Conservation (phyloP, 2,329 filamentous ascomycete genomes). For the Cladophialophora bantiana region DNA sequence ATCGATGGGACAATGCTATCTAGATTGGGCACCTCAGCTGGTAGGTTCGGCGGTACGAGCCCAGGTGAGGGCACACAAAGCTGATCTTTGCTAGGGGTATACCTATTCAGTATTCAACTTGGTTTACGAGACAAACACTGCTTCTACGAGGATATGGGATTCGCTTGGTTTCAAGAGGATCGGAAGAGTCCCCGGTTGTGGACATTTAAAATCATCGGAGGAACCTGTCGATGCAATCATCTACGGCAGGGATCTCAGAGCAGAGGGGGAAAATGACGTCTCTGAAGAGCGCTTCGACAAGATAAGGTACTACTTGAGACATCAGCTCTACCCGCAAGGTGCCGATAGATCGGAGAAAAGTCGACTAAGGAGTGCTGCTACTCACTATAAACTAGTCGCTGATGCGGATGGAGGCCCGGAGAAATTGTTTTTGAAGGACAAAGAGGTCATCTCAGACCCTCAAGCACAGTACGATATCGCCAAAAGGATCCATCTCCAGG, state of each 20-base stretch:
- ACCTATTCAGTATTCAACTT: constrained; percentile 93
- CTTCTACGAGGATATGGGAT: constrained; percentile 90
- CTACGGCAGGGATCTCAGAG: constrained; percentile 69
- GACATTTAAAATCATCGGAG: constrained; percentile 72
- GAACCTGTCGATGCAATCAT: constrained; percentile 78
- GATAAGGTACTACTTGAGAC: constrained; percentile 96
- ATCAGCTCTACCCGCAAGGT: constrained; percentile 88
- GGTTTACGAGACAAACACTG: constrained; percentile 92
- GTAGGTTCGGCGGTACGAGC: constrained; percentile 46
- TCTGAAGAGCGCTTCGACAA: constrained; percentile 98
- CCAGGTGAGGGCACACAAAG: constrained; percentile 8
- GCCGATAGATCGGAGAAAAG: constrained; percentile 96
- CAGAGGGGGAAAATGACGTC: constrained; percentile 79
- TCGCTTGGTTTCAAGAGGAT: constrained; percentile 91
- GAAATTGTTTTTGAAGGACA: constrained; percentile 94
- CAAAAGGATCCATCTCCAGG: constrained; percentile 72
- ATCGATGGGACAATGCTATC: constrained; percentile 76
- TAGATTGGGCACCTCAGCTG: constrained; percentile 76
- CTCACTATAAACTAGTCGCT: constrained; percentile 83
- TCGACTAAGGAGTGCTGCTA: constrained; percentile 88
- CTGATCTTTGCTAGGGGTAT: constrained; percentile 67
- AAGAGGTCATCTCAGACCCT: constrained; percentile 93
- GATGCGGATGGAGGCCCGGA: constrained; percentile 61
- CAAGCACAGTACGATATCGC: constrained; percentile 91
- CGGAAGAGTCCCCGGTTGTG: constrained; percentile 77